These are phyloP conservation scores for Gossypium gossypioides DNA, from an alignment of 441 rosid species.

Conservation along the genomic window DNA sequence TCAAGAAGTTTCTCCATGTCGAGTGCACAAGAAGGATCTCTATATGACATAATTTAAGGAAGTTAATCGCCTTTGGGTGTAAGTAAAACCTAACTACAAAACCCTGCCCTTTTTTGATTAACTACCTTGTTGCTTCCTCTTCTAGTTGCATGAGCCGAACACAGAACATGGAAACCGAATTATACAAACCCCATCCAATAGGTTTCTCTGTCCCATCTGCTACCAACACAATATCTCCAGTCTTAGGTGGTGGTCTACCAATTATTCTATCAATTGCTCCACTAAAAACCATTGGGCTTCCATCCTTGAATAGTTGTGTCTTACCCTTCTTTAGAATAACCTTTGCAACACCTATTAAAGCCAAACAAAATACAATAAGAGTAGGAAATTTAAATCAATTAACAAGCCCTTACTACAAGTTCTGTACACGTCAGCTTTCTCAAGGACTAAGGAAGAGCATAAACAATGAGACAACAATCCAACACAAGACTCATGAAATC, in stretches of 20 bases:
- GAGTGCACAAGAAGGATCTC: slow-evolving; percentile 68
- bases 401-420: neutral
- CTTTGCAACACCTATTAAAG: slow-evolving; percentile 49
- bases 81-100: slow-evolving; percentile 7
- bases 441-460: neutral
- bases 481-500: neutral
- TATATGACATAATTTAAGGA: slow-evolving; percentile 20
- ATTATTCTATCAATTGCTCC: slow-evolving; percentile 83
- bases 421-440: neutral
- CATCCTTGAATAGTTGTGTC: slow-evolving; percentile 72
- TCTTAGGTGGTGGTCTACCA: slow-evolving; percentile 73
- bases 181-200: slow-evolving; percentile 80
- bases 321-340: slow-evolving; percentile 86
- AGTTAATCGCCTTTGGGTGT: neutral
- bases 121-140: slow-evolving; percentile 58
- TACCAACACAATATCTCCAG: slow-evolving; percentile 79
- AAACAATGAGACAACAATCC: neutral
- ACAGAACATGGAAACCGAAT: slow-evolving; percentile 78
- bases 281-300: slow-evolving; percentile 85
- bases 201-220: slow-evolving; percentile 77
- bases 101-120: neutral
- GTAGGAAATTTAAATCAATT: neutral
- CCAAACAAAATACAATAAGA: slow-evolving; percentile 4
- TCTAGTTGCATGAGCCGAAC: slow-evolving; percentile 90
- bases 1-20: slow-evolving; percentile 68